Percentiles rank a stretch among this genome's conserved stretches.
phyloP scores from a whole-genome alignment of 345 rosid species.

The Adansonia digitata region DNA sequence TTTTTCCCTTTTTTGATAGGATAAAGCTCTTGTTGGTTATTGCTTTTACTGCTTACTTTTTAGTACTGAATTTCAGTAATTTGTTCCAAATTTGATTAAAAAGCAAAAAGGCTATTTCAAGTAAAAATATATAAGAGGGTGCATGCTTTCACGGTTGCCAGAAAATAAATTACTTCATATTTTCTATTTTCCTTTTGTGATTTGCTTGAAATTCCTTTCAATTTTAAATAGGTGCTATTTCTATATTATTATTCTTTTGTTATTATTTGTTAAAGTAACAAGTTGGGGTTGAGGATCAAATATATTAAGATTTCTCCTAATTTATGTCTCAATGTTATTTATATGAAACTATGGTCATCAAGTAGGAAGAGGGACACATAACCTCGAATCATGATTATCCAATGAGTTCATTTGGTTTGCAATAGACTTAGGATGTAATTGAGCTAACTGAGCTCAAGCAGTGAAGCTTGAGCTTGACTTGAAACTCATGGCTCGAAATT shows the following conservation, averaged over 20 bases:
- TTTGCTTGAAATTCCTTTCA: background rate
- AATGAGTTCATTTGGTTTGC: background rate
- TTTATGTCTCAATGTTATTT: background rate
- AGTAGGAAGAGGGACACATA: background rate
- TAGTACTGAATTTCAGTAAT: background rate
- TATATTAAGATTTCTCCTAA: background rate
- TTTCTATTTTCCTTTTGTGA: background rate
- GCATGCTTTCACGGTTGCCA: background rate
- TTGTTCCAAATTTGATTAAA: background rate
- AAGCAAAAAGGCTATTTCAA: background rate
- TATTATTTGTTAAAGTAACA: background rate
- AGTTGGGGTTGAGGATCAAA: background rate
- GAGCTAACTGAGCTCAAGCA: background rate
- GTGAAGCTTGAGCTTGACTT: background rate
- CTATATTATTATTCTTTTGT: background rate
- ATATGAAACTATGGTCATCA: background rate
- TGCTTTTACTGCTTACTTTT: background rate
- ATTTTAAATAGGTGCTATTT: background rate
- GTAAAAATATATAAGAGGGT: background rate
- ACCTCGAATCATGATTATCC: background rate
- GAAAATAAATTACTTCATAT: background rate
- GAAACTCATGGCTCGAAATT: background rate
- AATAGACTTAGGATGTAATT: background rate
- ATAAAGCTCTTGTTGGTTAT: background rate
- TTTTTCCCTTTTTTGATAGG: too few relatives aligned